Evolutionary conservation across 495 filamentous ascomycete species (phyloP), one percentile per base, ranked within the genome.

Genomic region (Parmelia sp.): DNA sequence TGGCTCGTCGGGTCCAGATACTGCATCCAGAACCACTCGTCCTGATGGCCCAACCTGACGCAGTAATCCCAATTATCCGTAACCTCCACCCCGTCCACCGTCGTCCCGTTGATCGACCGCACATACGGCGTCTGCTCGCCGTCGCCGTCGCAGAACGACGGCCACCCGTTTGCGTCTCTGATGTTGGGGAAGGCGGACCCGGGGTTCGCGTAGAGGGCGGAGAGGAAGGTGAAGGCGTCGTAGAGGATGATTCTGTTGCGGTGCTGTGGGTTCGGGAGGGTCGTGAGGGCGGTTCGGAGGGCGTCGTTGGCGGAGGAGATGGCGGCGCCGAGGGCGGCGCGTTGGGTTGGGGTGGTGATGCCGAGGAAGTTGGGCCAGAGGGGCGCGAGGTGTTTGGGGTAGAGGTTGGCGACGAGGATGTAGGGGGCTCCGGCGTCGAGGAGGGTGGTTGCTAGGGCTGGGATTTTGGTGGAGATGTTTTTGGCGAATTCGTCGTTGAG

Each of bases 1-100:
- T 31, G 35, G 42, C 35, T 40, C 35, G 21, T 61, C 58, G 42
- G 36, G 40, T 61, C 58, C 58, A 61, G 17, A 61, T 61, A 40
- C 40, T 61, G 58, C 58, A 61, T 61, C 58, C 40, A 61, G 17
- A 25, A 39, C 58, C 58, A 61, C 40, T 61, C 58, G 14, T 31
- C 40, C 58, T 29, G 29, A 23, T 61, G 36, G 37, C n/a, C 4
- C 37, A 40, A 11, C 35, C 12, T 29, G 35, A 61, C 37, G 40
- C 58, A 39, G 21, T 45, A 45, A 9, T 45, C 42, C 42, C 42
- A 45, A 9, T 45, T 45, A 2, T 6, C 21, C 42, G 42, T 45
- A 8, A 45, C 23, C 42, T 23, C 4, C 6, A n/a, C 21, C 42
- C 42, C 42, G 21, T 45, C 42, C 42, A 45, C 42, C 42, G 23